Percentiles rank a stretch among this genome's conserved stretches.
Conservation (phyloP, 2,329 filamentous ascomycete species). For the Venturia carpophila region DNA sequence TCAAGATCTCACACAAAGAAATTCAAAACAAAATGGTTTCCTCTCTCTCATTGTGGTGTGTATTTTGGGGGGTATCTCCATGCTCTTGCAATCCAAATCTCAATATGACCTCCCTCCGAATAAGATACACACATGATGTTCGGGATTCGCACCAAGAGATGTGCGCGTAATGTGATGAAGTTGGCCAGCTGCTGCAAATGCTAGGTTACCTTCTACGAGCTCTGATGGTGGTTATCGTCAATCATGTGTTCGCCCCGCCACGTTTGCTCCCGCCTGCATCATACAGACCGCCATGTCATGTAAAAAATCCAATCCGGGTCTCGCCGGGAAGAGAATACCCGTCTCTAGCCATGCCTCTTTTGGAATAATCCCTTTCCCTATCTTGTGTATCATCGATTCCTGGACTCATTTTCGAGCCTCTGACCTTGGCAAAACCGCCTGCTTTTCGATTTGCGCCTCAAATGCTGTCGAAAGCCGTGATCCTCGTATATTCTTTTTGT, state of each 20-base stretch:
- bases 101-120: background rate
- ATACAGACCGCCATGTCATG: background rate
- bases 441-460: background rate
- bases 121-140: background rate
- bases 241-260: background rate
- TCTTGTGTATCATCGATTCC: background rate
- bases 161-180: constrained; percentile 10
- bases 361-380: background rate
- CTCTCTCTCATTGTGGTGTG: background rate
- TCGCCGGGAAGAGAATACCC: background rate
- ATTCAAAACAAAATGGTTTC: background rate
- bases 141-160: background rate
- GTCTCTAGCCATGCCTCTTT: background rate
- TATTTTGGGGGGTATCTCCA: constrained; percentile 6
- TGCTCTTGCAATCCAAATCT: background rate
- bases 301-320: background rate
- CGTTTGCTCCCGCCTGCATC: background rate
- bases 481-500: background rate
- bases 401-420: background rate
- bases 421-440: background rate
- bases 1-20: background rate
- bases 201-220: constrained; percentile 9
- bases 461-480: background rate
- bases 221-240: constrained; percentile 5
- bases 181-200: constrained; percentile 11